These are phyloP conservation scores for Raffaelea ambrosiae DNA, from an alignment of 2,329 filamentous ascomycete genomes.

Conservation along the genomic window DNA sequence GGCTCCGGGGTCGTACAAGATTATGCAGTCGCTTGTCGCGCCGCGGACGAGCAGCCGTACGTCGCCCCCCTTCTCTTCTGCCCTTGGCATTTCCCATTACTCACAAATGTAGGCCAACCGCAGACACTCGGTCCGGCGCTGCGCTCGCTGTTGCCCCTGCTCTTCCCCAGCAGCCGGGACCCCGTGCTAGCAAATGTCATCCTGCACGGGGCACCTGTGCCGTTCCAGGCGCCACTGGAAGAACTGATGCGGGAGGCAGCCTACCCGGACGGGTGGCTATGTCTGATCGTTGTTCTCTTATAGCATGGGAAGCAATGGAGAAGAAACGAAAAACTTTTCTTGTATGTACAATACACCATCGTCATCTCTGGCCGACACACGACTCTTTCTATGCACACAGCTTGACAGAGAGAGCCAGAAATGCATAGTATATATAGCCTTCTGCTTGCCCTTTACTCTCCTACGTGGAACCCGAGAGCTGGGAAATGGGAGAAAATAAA, in stretches of 20 bases:
- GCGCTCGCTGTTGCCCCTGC: conserved; percentile 62
- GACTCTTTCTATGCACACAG: no score
- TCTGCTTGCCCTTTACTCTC: no score
- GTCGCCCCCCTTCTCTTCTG: conserved; percentile 8
- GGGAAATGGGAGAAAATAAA: background rate
- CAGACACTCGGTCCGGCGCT: conserved; percentile 66
- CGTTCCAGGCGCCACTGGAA: conserved; percentile 70
- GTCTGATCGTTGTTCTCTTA: conserved; percentile 70
- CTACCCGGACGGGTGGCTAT: conserved; percentile 89
- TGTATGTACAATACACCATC: no score
- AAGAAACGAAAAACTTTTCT: no score
- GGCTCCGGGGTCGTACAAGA: conserved; percentile 48
- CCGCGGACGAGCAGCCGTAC: conserved; percentile 30
- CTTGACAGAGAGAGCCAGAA: no score
- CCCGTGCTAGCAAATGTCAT: conserved; percentile 77
- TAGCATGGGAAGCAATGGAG: background rate
- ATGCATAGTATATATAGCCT: no score
- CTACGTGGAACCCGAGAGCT: no score
- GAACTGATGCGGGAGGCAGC: conserved; percentile 75
- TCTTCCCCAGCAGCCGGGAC: conserved; percentile 83
- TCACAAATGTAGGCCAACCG: conserved; percentile 18
- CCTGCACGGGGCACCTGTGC: conserved; percentile 76
- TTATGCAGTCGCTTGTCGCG: conserved; percentile 68
- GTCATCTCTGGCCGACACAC: no score
- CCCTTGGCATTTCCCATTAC: background rate